These are phyloP conservation scores for Cinnamomum micranthum DNA, from an alignment of 164 flowering plant genomes.

Conservation along the genomic window DNA sequence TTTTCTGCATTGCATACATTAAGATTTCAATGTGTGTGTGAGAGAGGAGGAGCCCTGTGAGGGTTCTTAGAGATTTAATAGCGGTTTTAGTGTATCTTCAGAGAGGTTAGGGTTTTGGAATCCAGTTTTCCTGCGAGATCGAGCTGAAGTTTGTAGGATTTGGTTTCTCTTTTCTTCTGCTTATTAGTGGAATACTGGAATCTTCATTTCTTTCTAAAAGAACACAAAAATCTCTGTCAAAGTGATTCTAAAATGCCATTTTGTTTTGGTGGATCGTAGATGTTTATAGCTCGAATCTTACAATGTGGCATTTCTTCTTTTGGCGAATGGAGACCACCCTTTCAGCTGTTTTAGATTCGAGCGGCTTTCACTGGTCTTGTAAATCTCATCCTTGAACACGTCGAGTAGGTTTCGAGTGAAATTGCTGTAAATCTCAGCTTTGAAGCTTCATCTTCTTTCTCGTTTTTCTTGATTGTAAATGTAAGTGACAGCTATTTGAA, in stretches of 20 bases:
- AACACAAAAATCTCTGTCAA: neutral
- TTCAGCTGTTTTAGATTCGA: no score
- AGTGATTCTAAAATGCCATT: neutral
- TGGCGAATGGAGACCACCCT: no score
- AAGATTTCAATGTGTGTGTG: neutral
- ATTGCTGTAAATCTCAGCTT: conserved; percentile 9
- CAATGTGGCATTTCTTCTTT: neutral
- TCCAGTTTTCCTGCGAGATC: neutral
- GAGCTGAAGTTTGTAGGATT: neutral
- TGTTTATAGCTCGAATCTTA: neutral
- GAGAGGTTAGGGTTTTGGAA: neutral
- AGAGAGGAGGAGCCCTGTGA: neutral
- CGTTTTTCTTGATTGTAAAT: neutral
- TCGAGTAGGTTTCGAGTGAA: neutral
- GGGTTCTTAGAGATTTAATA: neutral
- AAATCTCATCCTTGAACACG: conserved; percentile 7
- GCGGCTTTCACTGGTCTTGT: no score
- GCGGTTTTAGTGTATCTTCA: neutral
- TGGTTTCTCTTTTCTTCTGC: neutral
- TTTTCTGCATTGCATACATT: neutral
- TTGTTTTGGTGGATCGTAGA: neutral
- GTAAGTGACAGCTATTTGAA: neutral
- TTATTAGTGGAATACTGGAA: neutral
- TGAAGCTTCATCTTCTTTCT: neutral
- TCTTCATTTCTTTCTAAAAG: neutral